A percentile compares a stretch with the other conserved stretches of the same genome.
Conservation (phyloP, 179 eudicot species). For the Carnegiea gigantea region DNA sequence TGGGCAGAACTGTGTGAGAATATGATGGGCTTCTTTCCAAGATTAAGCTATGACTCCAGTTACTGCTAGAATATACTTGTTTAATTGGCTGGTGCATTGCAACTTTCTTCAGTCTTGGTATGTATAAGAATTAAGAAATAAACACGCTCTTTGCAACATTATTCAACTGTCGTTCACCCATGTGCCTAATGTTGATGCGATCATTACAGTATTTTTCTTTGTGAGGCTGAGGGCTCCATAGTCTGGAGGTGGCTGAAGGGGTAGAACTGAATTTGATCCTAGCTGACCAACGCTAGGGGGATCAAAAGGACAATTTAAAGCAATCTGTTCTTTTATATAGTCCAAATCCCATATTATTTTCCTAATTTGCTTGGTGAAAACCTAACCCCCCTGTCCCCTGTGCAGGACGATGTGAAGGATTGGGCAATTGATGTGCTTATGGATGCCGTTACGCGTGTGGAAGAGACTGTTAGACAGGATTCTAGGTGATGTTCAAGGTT, state of each 20-base stretch:
- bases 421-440: slow-evolving; percentile 83
- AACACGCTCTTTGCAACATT: background rate
- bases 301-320: background rate
- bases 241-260: background rate
- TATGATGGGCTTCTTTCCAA: background rate
- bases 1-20: background rate
- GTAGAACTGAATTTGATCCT: background rate
- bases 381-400: slow-evolving; percentile 9
- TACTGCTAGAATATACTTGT: background rate
- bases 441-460: slow-evolving; percentile 78
- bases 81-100: background rate
- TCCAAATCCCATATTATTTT: background rate
- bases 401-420: slow-evolving; percentile 87
- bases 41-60: background rate
- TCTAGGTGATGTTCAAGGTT: slow-evolving; percentile 33
- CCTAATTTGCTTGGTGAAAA: background rate
- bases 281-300: background rate
- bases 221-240: background rate
- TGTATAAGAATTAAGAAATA: background rate
- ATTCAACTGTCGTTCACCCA: background rate
- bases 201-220: background rate
- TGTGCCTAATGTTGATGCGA: too few species aligned
- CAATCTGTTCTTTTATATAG: background rate
- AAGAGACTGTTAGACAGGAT: slow-evolving; percentile 54
- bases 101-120: background rate